Evolutionary conservation across 1,284 basidiomycete species (phyloP), one percentile per base, ranked within the genome.

Genomic region (Ganoderma resinaceum): DNA sequence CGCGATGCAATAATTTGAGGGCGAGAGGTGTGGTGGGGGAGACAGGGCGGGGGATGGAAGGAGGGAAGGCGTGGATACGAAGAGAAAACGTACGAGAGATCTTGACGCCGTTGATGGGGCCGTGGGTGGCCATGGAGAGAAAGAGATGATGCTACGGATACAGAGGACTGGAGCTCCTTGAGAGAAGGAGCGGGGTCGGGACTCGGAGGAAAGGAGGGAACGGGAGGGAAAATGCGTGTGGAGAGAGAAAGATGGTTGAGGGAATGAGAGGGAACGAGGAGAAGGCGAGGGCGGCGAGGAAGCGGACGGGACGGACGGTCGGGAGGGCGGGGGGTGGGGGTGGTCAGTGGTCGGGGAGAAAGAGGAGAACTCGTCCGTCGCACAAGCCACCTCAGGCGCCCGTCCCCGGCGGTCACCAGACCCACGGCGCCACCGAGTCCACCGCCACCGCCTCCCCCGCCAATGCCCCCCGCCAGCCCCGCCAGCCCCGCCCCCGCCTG

Each of bases 21-120:
- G 66, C 67, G 63, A 42, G 67, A 38, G 55, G 53, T 18, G 61
- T 66, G 60, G 58, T n/a, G 35, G 60, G 63, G 23, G 61, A 38
- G 62, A 66, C 43, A 65, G 59, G 66, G 65, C 63, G 59, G 42
- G 67, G 67, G 67, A 76, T 77, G 79, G 79, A 70, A 76, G 73
- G 76, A 58, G 57, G 59, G n/a, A 38, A 29, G 63, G n/a, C n/a
- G 20, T 43, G 35, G 29, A 73, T 26, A 40, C 29, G 70, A 69
- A 70, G 72, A 46, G 49, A 64, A 66, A 70, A 92, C 94, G 85
- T 82, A 95, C 94, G 89, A 81, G 93, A 92, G 77, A 95, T 89
- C 87, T 93, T 95, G 82, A 95, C 91, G 78, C 95, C 95, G 81
- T 96, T 96, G 82, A 96, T 95, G 80, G 92, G 93, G 75, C 86